Base-by-base conservation (phyloP, 1,284 basidiomycete species). In the Schizophyllum commune region DNA sequence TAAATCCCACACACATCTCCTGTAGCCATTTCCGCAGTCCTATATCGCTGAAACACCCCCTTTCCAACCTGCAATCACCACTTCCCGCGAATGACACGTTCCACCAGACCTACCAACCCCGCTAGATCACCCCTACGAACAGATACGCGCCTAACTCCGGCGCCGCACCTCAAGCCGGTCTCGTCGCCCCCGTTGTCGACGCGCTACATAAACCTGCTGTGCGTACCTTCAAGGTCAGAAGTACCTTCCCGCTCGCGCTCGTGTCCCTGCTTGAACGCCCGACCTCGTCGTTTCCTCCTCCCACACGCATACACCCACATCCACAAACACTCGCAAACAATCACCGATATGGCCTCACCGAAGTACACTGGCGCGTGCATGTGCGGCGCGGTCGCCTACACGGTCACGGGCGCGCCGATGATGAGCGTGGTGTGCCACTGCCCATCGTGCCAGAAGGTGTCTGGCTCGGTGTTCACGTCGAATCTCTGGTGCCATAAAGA, bases 391-490 rank as follows among this genome's bases (percentile, higher is more conserved):
- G 69, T 59, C 19, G 27, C 9, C 13, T 75, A 73, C 60, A 71
- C 69, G 6, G 65, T 76, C 8, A 63, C 61, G 13, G 76, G 75
- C 4, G 71, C 74, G 15, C 75, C 75, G 0, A 61, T 74, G 61
- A 65, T 66, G 0, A 73, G 73, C 65, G 64, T 67, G 11, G 68
- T 76, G 1, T 78, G 75, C 60, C 74, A 77, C 62, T 78, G 76
- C 63, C 60, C 58, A 51, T 75, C 75, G 61, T 77, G 76, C 68
- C 71, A 69, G 64, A 77, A 77, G 62, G 68, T 66, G 9, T 69
- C 70, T 4, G 75, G 75, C 1, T 71, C 73, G 8, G 74, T 73
- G 11, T 76, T 77, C 61, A 70, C 74, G 70, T 65, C 73, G 20
- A 75, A 74, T 58, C 64, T 65, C 8, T 74, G 75, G 58, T 77